Conservation (phyloP, 371 early-diverging fungal species). For the Rhizopus microsporus region DNA sequence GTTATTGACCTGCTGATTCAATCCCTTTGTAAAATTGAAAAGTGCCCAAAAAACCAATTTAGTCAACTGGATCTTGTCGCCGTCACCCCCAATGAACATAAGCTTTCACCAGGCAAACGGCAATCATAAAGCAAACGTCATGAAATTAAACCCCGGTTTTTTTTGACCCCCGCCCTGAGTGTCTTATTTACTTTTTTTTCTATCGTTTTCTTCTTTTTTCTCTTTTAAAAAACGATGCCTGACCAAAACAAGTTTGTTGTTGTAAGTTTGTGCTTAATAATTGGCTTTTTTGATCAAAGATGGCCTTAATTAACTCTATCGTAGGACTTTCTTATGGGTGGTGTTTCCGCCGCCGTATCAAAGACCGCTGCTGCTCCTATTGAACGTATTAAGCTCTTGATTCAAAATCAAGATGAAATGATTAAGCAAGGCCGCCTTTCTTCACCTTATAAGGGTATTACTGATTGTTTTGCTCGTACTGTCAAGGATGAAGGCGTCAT, state of each 20-base stretch:
- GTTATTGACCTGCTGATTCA: no score
- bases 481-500: slow-evolving; percentile 70
- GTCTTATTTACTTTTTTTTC: slow-evolving; percentile 13
- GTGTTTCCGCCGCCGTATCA: slow-evolving; percentile 90
- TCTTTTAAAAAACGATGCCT: slow-evolving; percentile 26
- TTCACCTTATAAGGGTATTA: slow-evolving; percentile 76
- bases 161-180: slow-evolving; percentile 14
- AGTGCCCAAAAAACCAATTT: no score
- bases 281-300: neutral
- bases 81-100: no score
- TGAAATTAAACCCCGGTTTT: slow-evolving; percentile 1
- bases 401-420: slow-evolving; percentile 84
- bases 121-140: neutral
- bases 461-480: slow-evolving; percentile 78
- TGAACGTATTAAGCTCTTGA: slow-evolving; percentile 84
- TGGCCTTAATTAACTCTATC: neutral
- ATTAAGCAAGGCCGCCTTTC: slow-evolving; percentile 74
- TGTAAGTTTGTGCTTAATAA: slow-evolving; percentile 30
- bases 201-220: slow-evolving; percentile 20
- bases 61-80: no score
- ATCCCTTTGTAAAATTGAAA: no score
- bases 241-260: slow-evolving; percentile 46
- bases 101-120: no score
- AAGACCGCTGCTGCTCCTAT: slow-evolving; percentile 91
- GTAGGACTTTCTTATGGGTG: slow-evolving; percentile 69